These are phyloP conservation scores for Colletotrichum cuscutae DNA, from an alignment of 2,329 filamentous ascomycete species.

Conservation along the genomic window DNA sequence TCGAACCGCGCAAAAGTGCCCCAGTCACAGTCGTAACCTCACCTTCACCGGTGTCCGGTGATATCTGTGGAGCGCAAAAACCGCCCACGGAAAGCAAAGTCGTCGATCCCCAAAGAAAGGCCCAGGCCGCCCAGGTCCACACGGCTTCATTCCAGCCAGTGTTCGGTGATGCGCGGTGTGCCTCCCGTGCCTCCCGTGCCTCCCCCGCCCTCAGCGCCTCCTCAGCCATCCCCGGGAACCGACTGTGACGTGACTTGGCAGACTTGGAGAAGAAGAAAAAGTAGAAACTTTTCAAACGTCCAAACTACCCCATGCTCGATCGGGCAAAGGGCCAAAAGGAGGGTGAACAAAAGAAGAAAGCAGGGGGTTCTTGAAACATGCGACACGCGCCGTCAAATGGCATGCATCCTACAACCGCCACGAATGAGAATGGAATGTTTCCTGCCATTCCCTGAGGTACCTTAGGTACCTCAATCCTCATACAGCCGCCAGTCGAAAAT, in stretches of 20 bases:
- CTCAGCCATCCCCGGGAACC: constrained; percentile 4
- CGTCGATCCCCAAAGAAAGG: neutral
- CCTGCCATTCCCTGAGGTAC: neutral
- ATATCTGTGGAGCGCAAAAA: no score
- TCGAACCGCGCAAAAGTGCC: neutral
- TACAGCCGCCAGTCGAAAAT: constrained; percentile 15
- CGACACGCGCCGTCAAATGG: constrained; percentile 34
- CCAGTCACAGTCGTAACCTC: neutral
- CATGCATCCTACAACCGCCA: constrained; percentile 29
- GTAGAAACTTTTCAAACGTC: neutral
- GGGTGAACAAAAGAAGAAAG: neutral
- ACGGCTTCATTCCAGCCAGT: neutral
- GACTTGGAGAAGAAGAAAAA: neutral
- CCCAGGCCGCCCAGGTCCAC: neutral
- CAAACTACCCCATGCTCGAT: neutral
- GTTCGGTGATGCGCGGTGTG: neutral
- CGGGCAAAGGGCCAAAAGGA: neutral
- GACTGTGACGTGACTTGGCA: constrained; percentile 24
- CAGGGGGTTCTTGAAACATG: constrained; percentile 28
- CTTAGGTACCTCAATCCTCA: neutral
- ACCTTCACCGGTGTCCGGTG: no score
- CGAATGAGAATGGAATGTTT: constrained; percentile 30
- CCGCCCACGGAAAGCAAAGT: neutral
- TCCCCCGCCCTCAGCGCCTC: neutral
- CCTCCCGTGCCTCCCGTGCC: neutral